Base-by-base conservation (phyloP, 768 basidiomycete genomes). In the Scleroderma bovista region DNA sequence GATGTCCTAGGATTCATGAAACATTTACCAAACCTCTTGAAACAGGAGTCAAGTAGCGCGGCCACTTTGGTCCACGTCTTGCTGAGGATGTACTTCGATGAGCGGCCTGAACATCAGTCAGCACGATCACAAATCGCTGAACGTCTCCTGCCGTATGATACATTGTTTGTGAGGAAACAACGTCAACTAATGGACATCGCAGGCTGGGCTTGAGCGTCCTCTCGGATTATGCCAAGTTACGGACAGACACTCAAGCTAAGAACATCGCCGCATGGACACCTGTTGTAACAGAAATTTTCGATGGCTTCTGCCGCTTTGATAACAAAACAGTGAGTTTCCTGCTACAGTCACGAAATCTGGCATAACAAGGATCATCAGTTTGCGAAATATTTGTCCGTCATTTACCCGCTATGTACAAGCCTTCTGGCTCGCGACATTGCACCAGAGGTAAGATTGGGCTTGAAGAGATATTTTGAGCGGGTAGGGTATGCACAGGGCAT, bases 191-290 rank as follows among this genome's bases (percentile, higher is more conserved):
- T 50, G 15, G 46, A 61, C 15, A 19, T 46, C 43, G 15, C 60
- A 98, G 94, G 40, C 77, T 99, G 51, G 88, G 87, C 22, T 75
- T 92, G 37, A 90, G 87, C 19, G 90, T 98, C 17, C 70, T 99
- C 48, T 82, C 84, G 58, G 93, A 96, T 67, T 99, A 92, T 69
- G 90, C 84, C 62, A 88, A 88, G 60, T 75, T 99, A 47, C 87
- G 88, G 41, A 68, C 84, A 3, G 95, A 98, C 52, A 92, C 84
- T 3, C 95, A 98, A 69, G 83, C 83, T 46, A 92, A 97, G 70
- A 98, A 96, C 64, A 94, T 99, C 51, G 68, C 83, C 13, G 95
- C 96, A 1, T 99, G 96, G 96, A 95, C 92, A 19, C 96, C 96
- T n/a, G 96, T 99, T 26, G 86, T 97, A n/a, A 86, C 85, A 10